Base-by-base conservation (phyloP, 768 basidiomycete genomes). In the Lenzites betulinus region DNA sequence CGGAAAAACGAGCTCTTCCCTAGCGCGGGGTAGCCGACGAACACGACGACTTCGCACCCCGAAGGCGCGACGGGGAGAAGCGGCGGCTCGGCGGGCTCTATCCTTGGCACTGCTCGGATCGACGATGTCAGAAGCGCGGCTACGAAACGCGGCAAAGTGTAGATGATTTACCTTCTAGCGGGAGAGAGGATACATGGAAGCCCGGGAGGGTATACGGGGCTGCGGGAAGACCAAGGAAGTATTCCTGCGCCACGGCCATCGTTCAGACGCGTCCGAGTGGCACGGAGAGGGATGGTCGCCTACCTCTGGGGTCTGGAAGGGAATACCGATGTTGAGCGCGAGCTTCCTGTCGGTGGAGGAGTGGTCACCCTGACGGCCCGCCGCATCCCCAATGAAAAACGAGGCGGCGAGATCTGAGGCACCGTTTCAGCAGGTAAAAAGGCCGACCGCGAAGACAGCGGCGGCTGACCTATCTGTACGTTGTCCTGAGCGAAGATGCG, bases 321-420 rank as follows among this genome's bases (percentile, higher is more conserved):
- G 76, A 2, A 97, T 70, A 0, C 79, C 88, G 8, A 88, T 69
- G 64, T 95, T 96, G 2, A 86, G 70, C 0, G 95, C 93, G 80
- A 88, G 92, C 74, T 95, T 93, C 44, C 89, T 81, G 72, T 97
- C 95, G 0, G 89, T 90, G 60, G 87, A 85, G 7, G 89, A 82
- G 70, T 90, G 92, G 74, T 97, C 95, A 26, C 74, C 73, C 46
- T 79, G 75, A 38, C 95, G 84, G 12, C 94, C 95, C 12, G 93
- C 95, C 1, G 93, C 93, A 66, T 97, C 95, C 2, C 95, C 95
- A 1, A 96, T 88, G 65, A 89, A 95, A 66, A 91, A 90, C 0
- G 91, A 88, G 0, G 76, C 43, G 0, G 68, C 58, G 64, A 84
- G 81, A 70, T 95, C 93, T 95, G 67, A 0, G 9, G 4, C 5